A percentile compares a stretch with the other conserved stretches of the same genome.
These are phyloP conservation scores for Aspergillus saccharolyticus DNA, from an alignment of 495 filamentous ascomycete species.

Conservation along the genomic window DNA sequence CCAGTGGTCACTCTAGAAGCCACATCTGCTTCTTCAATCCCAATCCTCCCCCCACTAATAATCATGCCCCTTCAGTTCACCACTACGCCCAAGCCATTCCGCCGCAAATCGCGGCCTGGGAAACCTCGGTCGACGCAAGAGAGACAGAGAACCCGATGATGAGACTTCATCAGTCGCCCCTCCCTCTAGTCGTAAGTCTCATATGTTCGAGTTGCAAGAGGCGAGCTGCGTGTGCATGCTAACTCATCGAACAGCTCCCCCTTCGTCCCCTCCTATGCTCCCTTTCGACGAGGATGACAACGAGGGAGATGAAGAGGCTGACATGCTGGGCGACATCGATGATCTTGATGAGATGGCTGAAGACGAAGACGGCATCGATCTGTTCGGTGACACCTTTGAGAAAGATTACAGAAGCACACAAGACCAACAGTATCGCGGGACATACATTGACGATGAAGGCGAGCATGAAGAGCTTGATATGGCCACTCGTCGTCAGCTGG, in stretches of 20 bases:
- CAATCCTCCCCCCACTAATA: constrained; percentile 14
- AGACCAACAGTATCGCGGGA: constrained; percentile 62
- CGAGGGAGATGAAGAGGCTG: constrained; percentile 63
- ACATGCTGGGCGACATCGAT: constrained; percentile 76
- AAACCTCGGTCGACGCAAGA: constrained; percentile 64
- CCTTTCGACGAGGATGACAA: constrained; percentile 71
- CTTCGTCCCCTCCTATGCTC: constrained; percentile 47
- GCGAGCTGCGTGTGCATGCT: constrained; percentile 13
- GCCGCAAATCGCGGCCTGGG: constrained; percentile 77
- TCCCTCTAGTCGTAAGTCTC: constrained; percentile 63
- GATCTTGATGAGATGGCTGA: constrained; percentile 96
- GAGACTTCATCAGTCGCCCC: constrained; percentile 65
- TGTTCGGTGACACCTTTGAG: constrained; percentile 88
- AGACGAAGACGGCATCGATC: constrained; percentile 88
- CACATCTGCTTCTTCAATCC: constrained; percentile 1
- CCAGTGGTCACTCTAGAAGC: background rate
- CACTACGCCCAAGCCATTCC: constrained; percentile 75
- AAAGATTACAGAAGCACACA: constrained; percentile 65
- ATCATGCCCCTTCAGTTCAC: constrained; percentile 52
- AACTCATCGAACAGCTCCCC: constrained; percentile 27
- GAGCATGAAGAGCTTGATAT: constrained; percentile 71
- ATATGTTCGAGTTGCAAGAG: constrained; percentile 22
- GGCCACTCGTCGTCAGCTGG: constrained; percentile 68
- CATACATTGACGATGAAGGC: constrained; percentile 74
- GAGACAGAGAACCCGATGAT: constrained; percentile 74